phyloP scores from a whole-genome alignment of 1,284 basidiomycete species.

The Cryptococcus wingfieldii region DNA sequence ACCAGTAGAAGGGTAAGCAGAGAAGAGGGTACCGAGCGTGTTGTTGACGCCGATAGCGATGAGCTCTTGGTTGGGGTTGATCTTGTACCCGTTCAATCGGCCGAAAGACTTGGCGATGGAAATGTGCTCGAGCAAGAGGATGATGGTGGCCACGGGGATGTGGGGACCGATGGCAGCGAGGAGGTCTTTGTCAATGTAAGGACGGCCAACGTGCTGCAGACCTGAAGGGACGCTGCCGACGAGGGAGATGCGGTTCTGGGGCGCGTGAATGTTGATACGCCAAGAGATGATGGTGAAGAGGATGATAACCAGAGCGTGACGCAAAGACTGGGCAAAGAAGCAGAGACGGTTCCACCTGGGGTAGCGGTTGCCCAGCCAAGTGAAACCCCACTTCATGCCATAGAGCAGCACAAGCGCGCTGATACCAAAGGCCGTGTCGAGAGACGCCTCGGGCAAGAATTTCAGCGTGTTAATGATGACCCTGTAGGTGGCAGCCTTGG shows the following conservation, averaged over 20 bases:
- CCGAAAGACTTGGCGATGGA: slow-evolving; percentile 95
- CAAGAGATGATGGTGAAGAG: slow-evolving; percentile 79
- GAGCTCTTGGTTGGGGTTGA: slow-evolving; percentile 94
- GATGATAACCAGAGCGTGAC: slow-evolving; percentile 83
- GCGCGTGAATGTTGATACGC: slow-evolving; percentile 67
- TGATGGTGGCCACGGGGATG: slow-evolving; percentile 88
- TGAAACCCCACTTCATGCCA: slow-evolving; percentile 64
- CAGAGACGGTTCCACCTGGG: slow-evolving; percentile 69
- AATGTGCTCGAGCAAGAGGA: slow-evolving; percentile 93
- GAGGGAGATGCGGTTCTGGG: slow-evolving; percentile 76
- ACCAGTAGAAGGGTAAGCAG: slow-evolving; percentile 93
- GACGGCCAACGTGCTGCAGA: slow-evolving; percentile 70
- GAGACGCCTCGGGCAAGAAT: slow-evolving; percentile 54
- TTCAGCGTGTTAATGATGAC: slow-evolving; percentile 95
- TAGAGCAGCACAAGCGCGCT: slow-evolving; percentile 64
- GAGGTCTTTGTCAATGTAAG: slow-evolving; percentile 62
- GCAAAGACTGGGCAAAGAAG: slow-evolving; percentile 79
- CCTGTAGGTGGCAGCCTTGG: slow-evolving; percentile 74
- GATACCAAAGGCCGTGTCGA: slow-evolving; percentile 89
- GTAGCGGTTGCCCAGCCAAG: slow-evolving; percentile 59
- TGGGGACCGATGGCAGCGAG: slow-evolving; percentile 68
- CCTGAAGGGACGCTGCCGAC: slow-evolving; percentile 77
- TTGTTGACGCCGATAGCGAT: slow-evolving; percentile 89
- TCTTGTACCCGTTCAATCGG: slow-evolving; percentile 93
- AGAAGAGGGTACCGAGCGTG: slow-evolving; percentile 71